These are phyloP conservation scores for Porodaedalea pini DNA, from an alignment of 1,284 basidiomycete species.

Conservation along the genomic window DNA sequence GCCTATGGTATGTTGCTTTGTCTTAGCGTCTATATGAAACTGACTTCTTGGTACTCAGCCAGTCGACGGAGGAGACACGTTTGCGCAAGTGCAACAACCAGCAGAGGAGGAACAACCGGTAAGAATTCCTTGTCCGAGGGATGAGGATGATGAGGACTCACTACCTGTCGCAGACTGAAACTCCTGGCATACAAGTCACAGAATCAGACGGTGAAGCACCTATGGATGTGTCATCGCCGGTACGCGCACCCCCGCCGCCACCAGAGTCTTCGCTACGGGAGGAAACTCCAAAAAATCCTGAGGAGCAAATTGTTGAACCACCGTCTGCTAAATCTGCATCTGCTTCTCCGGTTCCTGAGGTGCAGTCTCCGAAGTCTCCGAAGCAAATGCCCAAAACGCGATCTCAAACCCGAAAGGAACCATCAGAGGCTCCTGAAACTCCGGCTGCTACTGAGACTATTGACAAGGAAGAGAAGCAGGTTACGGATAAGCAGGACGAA, in stretches of 20 bases:
- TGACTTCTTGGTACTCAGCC: neutral
- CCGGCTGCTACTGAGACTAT: constrained; percentile 22
- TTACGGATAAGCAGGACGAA: constrained; percentile 12
- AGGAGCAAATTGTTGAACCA: neutral
- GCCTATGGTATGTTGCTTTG: neutral
- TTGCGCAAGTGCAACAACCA: no score
- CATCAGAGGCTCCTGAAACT: constrained; percentile 24
- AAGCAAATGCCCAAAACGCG: neutral
- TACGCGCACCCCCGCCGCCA: neutral
- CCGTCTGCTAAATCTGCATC: neutral
- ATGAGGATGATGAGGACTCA: neutral
- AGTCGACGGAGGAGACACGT: neutral
- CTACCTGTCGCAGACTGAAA: neutral
- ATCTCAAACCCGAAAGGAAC: constrained; percentile 10
- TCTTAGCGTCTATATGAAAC: neutral
- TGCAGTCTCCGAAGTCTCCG: constrained; percentile 4
- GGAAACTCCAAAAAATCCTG: neutral
- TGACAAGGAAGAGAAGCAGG: constrained; percentile 22
- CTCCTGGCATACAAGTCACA: neutral
- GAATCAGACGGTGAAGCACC: constrained; percentile 1
- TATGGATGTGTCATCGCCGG: constrained; percentile 11
- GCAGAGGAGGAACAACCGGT: neutral
- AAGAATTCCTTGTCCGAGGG: no score
- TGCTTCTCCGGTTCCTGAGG: constrained; percentile 4
- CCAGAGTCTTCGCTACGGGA: neutral